phyloP scores from a whole-genome alignment of 768 basidiomycete species.

The Phlebiopsis gigantea region DNA sequence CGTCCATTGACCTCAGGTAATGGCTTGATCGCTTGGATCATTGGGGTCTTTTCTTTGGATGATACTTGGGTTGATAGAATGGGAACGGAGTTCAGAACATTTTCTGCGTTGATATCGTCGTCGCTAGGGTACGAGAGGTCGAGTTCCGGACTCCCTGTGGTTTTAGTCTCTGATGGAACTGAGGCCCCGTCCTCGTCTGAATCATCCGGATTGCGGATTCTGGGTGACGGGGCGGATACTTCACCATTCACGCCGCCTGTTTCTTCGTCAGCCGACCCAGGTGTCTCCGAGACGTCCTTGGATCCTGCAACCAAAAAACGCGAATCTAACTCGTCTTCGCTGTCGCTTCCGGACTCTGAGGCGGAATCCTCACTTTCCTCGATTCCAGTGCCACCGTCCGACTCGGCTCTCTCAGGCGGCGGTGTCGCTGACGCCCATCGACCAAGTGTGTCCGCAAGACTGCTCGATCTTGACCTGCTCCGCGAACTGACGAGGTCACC shows the following conservation, averaged over 20 bases:
- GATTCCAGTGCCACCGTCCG: slow-evolving; percentile 23
- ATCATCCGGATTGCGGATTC: neutral
- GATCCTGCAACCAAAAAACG: neutral
- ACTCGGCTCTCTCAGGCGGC: slow-evolving; percentile 21
- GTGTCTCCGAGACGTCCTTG: neutral
- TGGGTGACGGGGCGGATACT: neutral
- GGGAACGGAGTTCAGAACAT: too few species aligned
- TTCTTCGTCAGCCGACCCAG: neutral
- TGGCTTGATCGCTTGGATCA: neutral
- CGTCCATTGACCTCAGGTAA: neutral
- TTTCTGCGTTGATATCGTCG: neutral
- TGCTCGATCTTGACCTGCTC: slow-evolving; percentile 59
- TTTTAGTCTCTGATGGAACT: too few species aligned
- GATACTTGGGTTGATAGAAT: too few species aligned
- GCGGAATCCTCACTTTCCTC: slow-evolving; percentile 28
- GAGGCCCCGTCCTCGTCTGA: too few species aligned
- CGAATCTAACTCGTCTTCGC: slow-evolving; percentile 7
- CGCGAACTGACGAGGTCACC: slow-evolving; percentile 35
- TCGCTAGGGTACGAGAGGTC: neutral
- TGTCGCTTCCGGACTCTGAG: slow-evolving; percentile 13
- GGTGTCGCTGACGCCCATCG: slow-evolving; percentile 15
- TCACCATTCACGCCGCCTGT: neutral
- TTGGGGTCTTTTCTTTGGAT: neutral
- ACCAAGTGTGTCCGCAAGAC: slow-evolving; percentile 18
- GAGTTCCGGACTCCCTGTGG: too few species aligned